Percentiles rank a stretch among this genome's conserved stretches.
Evolutionary conservation across 192 early-diverging fungal species (phyloP).

Genomic region (Borealophlyctis nickersoniae): DNA sequence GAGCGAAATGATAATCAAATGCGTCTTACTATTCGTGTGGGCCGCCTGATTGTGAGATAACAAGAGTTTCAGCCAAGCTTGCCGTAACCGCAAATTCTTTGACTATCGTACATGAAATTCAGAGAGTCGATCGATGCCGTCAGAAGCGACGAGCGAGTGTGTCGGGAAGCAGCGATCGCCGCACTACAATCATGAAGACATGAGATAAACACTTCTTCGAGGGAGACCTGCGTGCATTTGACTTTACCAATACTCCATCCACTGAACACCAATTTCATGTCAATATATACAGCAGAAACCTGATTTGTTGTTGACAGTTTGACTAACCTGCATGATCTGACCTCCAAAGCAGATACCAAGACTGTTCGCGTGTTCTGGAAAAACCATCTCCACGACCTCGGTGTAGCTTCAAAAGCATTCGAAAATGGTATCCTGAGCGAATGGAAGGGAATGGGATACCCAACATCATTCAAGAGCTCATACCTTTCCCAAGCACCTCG

Average conservation of each 20-base stretch:
- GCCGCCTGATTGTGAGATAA: no score
- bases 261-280: no score
- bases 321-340: slow-evolving; percentile 66
- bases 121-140: slow-evolving; percentile 44
- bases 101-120: slow-evolving; percentile 17
- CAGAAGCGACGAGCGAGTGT: slow-evolving; percentile 50
- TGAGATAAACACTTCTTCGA: background rate
- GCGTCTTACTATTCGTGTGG: background rate
- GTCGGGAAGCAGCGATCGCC: slow-evolving; percentile 55
- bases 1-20: background rate
- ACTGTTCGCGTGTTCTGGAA: slow-evolving; percentile 72
- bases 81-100: no score
- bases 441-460: no score
- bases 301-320: no score
- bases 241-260: slow-evolving; percentile 56
- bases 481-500: background rate
- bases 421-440: slow-evolving; percentile 7
- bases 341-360: slow-evolving; percentile 68
- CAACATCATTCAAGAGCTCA: background rate
- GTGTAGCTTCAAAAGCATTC: slow-evolving; percentile 35
- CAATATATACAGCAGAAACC: no score
- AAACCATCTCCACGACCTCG: slow-evolving; percentile 62
- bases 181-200: slow-evolving; percentile 20
- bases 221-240: background rate
- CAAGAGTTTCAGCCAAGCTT: no score